A percentile compares a stretch with the other conserved stretches of the same genome.
phyloP scores from a whole-genome alignment of 371 early-diverging fungal species.

The Smittium mucronatum region DNA sequence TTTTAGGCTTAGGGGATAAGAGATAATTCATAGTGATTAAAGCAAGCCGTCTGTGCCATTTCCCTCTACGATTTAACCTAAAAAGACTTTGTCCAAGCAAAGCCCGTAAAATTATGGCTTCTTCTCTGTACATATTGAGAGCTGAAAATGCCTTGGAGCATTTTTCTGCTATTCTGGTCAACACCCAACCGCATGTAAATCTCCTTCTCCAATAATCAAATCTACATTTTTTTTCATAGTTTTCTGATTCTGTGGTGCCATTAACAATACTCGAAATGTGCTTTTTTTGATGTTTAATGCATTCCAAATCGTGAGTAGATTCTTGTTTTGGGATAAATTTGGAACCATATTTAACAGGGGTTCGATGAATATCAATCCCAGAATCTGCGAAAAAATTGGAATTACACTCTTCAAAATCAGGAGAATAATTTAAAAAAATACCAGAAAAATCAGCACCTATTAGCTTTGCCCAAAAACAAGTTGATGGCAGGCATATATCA shows the following conservation, averaged over 20 bases:
- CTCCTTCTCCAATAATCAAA: conserved; percentile 18
- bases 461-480: neutral
- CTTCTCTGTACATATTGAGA: conserved; percentile 43
- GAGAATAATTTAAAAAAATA: neutral
- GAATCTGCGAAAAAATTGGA: neutral
- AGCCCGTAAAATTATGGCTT: conserved; percentile 40
- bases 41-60: conserved; percentile 57
- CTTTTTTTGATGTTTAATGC: too few relatives aligned
- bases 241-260: too few relatives aligned
- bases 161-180: conserved; percentile 45
- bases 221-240: too few relatives aligned
- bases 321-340: neutral
- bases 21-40: conserved; percentile 45
- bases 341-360: neutral
- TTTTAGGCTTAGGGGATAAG: conserved; percentile 12
- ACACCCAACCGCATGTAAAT: conserved; percentile 42
- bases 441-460: neutral
- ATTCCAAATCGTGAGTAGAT: too few relatives aligned
- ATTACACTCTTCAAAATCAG: neutral
- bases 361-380: conserved; percentile 8
- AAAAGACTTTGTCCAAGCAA: conserved; percentile 45
- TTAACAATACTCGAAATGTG: too few relatives aligned
- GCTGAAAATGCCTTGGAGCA: conserved; percentile 42
- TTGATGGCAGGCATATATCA: neutral
- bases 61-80: conserved; percentile 43